Percentiles rank a stretch among this genome's conserved stretches.
Evolutionary conservation across 805 yeast species (phyloP).

Genomic region (Candida ipomoeae): DNA sequence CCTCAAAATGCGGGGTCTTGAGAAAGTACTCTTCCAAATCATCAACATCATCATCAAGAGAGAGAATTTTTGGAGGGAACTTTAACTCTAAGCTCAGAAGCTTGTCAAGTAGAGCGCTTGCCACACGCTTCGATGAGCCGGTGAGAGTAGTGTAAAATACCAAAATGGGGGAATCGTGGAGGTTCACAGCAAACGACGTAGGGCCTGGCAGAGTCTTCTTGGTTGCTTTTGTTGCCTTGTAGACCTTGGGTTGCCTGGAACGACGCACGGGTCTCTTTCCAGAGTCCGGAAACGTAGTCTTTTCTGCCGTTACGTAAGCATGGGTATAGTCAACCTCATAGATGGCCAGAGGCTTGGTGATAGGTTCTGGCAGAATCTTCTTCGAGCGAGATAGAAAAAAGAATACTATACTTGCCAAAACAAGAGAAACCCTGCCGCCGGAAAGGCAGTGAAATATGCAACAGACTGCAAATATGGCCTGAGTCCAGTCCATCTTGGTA

Average conservation of each 20-base stretch:
- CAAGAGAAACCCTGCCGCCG: constrained; percentile 43
- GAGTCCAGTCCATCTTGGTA: constrained; percentile 13
- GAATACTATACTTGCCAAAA: constrained; percentile 20
- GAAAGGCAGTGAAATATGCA: constrained; percentile 28
- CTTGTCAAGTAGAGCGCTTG: constrained; percentile 44
- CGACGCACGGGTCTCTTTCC: constrained; percentile 15
- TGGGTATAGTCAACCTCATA: constrained; percentile 43
- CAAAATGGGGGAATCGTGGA: constrained; percentile 53
- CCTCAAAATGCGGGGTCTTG: constrained; percentile 45
- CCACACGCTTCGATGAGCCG: constrained; percentile 73
- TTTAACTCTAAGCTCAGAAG: constrained; percentile 26
- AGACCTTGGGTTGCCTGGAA: constrained; percentile 36
- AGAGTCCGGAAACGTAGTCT: constrained; percentile 16
- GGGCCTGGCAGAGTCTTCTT: constrained; percentile 37
- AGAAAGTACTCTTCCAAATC: constrained; percentile 82
- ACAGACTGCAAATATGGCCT: constrained; percentile 20
- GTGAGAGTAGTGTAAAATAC: constrained; percentile 84
- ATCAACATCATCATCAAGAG: constrained; percentile 74
- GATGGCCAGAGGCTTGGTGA: constrained; percentile 28
- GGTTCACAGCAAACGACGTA: constrained; percentile 26
- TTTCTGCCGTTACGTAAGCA: constrained; percentile 23
- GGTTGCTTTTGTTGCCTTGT: constrained; percentile 35
- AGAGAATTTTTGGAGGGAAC: constrained; percentile 50
- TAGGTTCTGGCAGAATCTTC: background rate
- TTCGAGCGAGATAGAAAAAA: constrained; percentile 1